Conservation (phyloP, 495 filamentous ascomycete genomes). For the Xylaria telfairii region DNA sequence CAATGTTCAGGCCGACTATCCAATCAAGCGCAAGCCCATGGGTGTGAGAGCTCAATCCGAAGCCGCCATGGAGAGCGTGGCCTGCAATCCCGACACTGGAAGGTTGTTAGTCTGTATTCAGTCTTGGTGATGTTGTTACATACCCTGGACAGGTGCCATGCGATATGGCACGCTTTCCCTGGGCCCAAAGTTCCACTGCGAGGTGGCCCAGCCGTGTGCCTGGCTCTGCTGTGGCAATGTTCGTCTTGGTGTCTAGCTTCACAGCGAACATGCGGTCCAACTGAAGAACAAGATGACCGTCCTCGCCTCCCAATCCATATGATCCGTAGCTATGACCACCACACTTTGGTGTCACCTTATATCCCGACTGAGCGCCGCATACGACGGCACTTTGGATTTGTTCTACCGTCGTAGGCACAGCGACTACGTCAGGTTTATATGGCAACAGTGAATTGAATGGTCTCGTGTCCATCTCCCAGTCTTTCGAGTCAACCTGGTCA, state of each 20-base stretch:
- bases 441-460: slow-evolving; percentile 49
- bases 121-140: slow-evolving; percentile 21
- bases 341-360: slow-evolving; percentile 51
- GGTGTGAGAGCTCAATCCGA: slow-evolving; percentile 54
- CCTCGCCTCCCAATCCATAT: slow-evolving; percentile 53
- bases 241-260: slow-evolving; percentile 44
- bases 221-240: slow-evolving; percentile 48
- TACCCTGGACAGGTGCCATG: slow-evolving; percentile 57
- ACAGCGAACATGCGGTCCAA: slow-evolving; percentile 53
- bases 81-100: slow-evolving; percentile 51
- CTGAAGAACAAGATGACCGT: slow-evolving; percentile 54
- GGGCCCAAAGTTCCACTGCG: slow-evolving; percentile 43
- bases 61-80: slow-evolving; percentile 53
- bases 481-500: slow-evolving; percentile 41
- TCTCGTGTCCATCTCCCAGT: slow-evolving; percentile 47
- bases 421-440: slow-evolving; percentile 49
- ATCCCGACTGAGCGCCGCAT: slow-evolving; percentile 48
- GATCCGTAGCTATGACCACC: slow-evolving; percentile 57
- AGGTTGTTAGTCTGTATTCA: slow-evolving; percentile 20
- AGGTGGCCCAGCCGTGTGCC: slow-evolving; percentile 51
- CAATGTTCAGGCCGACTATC: slow-evolving; percentile 48
- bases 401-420: slow-evolving; percentile 45
- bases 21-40: slow-evolving; percentile 53
- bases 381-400: slow-evolving; percentile 51
- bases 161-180: slow-evolving; percentile 51